Conservation (phyloP, 257 asterid genomes). For the Rubia yunnanensis region DNA sequence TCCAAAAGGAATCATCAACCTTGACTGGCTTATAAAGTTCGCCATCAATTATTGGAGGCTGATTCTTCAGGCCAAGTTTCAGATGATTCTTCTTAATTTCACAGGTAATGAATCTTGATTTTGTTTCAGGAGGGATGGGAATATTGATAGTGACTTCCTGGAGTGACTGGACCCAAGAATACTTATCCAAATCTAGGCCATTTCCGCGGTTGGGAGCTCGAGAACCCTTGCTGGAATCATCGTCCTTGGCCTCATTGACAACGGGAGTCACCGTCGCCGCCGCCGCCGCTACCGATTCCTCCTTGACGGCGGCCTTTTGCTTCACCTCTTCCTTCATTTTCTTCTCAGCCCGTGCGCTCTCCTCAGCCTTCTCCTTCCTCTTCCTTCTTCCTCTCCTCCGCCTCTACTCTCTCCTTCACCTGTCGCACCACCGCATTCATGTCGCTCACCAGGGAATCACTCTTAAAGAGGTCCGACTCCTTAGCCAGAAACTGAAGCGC, state of each 20-base stretch:
- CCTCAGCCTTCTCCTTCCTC: constrained; percentile 30
- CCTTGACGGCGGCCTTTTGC: constrained; percentile 21
- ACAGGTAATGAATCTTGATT: constrained; percentile 30
- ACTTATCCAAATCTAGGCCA: constrained; percentile 73
- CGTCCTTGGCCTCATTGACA: constrained; percentile 19
- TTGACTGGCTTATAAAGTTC: constrained; percentile 53
- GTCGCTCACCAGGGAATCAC: constrained; percentile 54
- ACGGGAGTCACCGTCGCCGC: neutral
- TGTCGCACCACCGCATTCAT: constrained; percentile 56
- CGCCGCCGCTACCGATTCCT: constrained; percentile 1
- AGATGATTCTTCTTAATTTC: constrained; percentile 31
- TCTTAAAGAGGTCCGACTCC: constrained; percentile 70
- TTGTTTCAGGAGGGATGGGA: constrained; percentile 53
- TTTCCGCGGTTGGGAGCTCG: constrained; percentile 58
- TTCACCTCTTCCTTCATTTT: constrained; percentile 17
- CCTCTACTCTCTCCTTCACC: constrained; percentile 52
- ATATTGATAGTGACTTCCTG: constrained; percentile 62
- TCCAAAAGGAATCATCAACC: constrained; percentile 48
- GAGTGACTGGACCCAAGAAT: constrained; percentile 67
- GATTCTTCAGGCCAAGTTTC: constrained; percentile 37
- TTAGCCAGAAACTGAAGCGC: constrained; percentile 55
- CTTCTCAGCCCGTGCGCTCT: constrained; percentile 12
- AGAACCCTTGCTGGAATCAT: constrained; percentile 23
- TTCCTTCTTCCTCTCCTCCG: constrained; percentile 49
- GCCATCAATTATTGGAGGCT: constrained; percentile 43